Conservation (phyloP, 495 filamentous ascomycete genomes). For the Xylaria longipes region DNA sequence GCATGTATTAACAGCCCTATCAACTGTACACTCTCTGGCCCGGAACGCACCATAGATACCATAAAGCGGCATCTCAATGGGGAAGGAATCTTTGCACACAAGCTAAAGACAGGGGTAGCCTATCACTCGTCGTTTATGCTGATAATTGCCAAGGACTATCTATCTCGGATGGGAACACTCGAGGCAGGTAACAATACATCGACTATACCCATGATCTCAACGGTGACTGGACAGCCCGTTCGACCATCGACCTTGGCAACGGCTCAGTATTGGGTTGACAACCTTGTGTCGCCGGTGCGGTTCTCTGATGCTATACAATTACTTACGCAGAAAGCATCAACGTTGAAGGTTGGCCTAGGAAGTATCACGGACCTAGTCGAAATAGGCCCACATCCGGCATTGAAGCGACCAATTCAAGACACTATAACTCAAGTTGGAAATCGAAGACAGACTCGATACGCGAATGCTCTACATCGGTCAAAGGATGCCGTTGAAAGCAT, state of each 20-base stretch:
- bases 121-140: slow-evolving; percentile 54
- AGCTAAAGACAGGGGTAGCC: slow-evolving; percentile 47
- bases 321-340: slow-evolving; percentile 17
- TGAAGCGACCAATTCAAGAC: slow-evolving; percentile 56
- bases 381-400: slow-evolving; percentile 64
- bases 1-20: slow-evolving; percentile 59
- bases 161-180: slow-evolving; percentile 29
- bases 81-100: slow-evolving; percentile 52
- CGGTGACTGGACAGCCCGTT: slow-evolving; percentile 36
- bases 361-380: slow-evolving; percentile 50
- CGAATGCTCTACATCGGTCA: slow-evolving; percentile 38
- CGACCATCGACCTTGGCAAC: slow-evolving; percentile 19
- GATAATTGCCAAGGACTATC: slow-evolving; percentile 47
- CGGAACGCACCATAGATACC: slow-evolving; percentile 41
- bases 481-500: slow-evolving; percentile 32
- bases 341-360: slow-evolving; percentile 13
- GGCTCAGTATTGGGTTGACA: slow-evolving; percentile 47
- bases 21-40: slow-evolving; percentile 53
- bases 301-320: slow-evolving; percentile 45
- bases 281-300: slow-evolving; percentile 48
- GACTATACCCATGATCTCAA: slow-evolving; percentile 43
- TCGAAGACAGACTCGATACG: slow-evolving; percentile 30
- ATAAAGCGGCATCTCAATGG: slow-evolving; percentile 40
- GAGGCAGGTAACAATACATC: slow-evolving; percentile 19
- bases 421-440: slow-evolving; percentile 40